phyloP scores from a whole-genome alignment of 805 yeast genomes.

The Candida cerambycidarum region DNA sequence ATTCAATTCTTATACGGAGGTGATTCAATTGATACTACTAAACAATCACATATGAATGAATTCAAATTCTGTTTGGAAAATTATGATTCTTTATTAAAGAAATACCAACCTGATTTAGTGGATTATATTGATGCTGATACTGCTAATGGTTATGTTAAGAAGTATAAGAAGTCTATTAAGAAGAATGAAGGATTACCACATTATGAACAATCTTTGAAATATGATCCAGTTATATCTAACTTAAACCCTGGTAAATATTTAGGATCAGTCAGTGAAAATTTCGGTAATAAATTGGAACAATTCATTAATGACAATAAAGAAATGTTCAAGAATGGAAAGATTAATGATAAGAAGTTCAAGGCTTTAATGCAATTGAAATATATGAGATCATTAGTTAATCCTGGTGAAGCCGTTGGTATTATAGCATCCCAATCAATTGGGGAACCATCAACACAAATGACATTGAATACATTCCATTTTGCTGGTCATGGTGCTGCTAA shows the following conservation, averaged over 20 bases:
- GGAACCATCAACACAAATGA: conserved; percentile 99
- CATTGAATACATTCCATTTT: conserved; percentile 93
- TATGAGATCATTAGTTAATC: conserved; percentile 91
- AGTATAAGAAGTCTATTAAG: conserved; percentile 67
- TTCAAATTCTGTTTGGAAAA: conserved; percentile 92
- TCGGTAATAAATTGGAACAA: conserved; percentile 74
- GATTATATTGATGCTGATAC: conserved; percentile 73
- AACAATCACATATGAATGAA: conserved; percentile 91
- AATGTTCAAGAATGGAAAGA: conserved; percentile 50
- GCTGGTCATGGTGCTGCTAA: conserved; percentile 99
- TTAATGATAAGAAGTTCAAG: conserved; percentile 80
- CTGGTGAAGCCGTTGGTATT: conserved; percentile 98
- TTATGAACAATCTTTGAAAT: conserved; percentile 59
- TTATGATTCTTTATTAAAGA: conserved; percentile 79
- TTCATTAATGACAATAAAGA: conserved; percentile 59
- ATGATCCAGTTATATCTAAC: conserved; percentile 85
- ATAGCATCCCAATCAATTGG: conserved; percentile 98
- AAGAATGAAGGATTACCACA: conserved; percentile 66
- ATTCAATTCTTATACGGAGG: conserved; percentile 97
- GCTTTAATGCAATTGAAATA: conserved; percentile 98
- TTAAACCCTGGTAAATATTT: conserved; percentile 86
- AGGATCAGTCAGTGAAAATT: conserved; percentile 90
- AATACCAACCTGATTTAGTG: conserved; percentile 71
- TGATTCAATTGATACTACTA: conserved; percentile 90
- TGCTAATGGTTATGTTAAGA: conserved; percentile 79